Percentiles rank a stretch among this genome's conserved stretches.
Conservation (phyloP, 2,329 filamentous ascomycete species). For the Talaromyces sp. region DNA sequence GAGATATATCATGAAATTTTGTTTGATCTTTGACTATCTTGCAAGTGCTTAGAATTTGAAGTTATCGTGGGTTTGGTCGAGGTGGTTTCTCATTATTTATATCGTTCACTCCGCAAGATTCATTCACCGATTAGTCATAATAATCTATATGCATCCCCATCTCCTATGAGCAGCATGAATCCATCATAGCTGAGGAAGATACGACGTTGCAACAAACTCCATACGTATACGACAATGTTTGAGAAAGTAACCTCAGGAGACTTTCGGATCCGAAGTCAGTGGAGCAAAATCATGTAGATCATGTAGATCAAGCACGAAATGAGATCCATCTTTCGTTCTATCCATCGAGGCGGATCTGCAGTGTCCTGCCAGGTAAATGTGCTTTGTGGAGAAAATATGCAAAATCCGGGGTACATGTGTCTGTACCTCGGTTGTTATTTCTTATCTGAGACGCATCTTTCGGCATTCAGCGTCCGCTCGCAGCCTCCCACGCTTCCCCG, state of each 20-base stretch:
- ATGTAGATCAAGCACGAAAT: too few relatives aligned
- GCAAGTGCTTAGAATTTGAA: background rate
- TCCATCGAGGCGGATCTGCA: background rate
- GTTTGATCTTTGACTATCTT: background rate
- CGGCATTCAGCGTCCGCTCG: too few relatives aligned
- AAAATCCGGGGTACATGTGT: background rate
- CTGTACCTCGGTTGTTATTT: background rate
- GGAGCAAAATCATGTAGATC: background rate
- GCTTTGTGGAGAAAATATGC: background rate
- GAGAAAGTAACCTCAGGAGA: background rate
- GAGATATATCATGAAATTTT: background rate
- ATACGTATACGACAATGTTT: background rate
- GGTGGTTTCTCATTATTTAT: background rate
- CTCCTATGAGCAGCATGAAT: background rate
- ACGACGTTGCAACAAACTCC: background rate
- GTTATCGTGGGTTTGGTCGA: background rate
- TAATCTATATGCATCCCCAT: background rate
- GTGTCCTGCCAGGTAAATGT: background rate
- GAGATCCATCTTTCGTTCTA: background rate
- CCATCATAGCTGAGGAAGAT: background rate
- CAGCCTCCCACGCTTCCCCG: background rate
- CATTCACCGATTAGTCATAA: background rate
- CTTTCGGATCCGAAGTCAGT: background rate
- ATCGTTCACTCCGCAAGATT: background rate
- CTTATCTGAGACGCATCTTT: background rate